These are phyloP conservation scores for Thalassiosira livingstoniorum DNA, from an alignment of 352 stramenopile species.

Conservation along the genomic window DNA sequence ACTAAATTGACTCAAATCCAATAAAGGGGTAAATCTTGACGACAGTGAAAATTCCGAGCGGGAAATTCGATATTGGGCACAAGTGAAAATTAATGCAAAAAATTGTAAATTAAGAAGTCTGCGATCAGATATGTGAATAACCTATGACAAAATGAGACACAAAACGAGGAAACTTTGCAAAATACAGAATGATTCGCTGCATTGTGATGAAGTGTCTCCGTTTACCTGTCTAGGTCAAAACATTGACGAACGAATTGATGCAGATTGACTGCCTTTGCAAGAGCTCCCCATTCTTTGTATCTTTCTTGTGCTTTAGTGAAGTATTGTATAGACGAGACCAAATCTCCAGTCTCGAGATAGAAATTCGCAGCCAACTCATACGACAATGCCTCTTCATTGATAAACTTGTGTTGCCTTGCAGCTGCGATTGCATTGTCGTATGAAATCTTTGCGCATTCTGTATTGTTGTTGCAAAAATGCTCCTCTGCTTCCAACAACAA, in stretches of 20 bases:
- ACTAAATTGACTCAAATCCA: no score
- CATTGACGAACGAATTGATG: background rate
- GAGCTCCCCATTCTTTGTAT: background rate
- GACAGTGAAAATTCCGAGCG: no score
- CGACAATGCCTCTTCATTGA: background rate
- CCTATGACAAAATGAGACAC: no score
- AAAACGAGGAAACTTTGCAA: no score
- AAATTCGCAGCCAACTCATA: background rate
- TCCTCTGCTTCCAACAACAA: background rate
- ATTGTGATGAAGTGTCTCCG: no score
- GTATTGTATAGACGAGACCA: background rate
- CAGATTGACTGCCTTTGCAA: background rate
- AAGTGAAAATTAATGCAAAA: no score
- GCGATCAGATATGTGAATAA: no score
- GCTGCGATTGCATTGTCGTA: constrained; percentile 4
- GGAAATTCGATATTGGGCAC: no score
- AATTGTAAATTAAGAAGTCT: no score
- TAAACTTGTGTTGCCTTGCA: background rate
- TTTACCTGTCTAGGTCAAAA: no score
- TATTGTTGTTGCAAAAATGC: background rate
- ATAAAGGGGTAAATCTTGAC: no score
- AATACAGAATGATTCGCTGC: no score
- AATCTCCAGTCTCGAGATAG: background rate
- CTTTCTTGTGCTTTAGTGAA: background rate
- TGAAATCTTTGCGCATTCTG: background rate